Evolutionary conservation across 352 stramenopile species (phyloP).

Genomic region (Globisporangium emineosum): DNA sequence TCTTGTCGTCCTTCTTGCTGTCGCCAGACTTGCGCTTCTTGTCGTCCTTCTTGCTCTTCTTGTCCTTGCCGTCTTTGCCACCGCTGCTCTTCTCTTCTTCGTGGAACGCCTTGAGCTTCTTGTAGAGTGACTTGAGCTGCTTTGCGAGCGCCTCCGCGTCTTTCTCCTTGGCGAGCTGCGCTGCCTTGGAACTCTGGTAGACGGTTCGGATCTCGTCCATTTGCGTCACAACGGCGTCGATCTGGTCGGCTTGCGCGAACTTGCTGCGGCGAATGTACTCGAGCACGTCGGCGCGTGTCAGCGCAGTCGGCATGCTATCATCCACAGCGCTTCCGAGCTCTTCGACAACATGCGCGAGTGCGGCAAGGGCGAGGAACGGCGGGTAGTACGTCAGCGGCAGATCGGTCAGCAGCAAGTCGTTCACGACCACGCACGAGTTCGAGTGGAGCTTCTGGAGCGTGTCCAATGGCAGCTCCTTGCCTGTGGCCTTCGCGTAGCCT

Average conservation of each 20-base stretch:
- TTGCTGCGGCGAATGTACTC: conserved; percentile 72
- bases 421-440: conserved; percentile 65
- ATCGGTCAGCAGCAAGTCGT: conserved; percentile 77
- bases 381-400: conserved; percentile 63
- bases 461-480: conserved; percentile 56
- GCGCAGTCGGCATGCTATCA: conserved; percentile 20
- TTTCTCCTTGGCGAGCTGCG: conserved; percentile 29
- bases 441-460: conserved; percentile 78
- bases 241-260: conserved; percentile 52
- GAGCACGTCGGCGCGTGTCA: conserved; percentile 39
- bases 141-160: conserved; percentile 43
- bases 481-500: conserved; percentile 57
- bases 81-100: conserved; percentile 39
- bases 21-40: conserved; percentile 45
- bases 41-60: conserved; percentile 66
- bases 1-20: conserved; percentile 47
- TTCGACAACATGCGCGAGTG: conserved; percentile 51
- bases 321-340: conserved; percentile 35
- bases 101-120: conserved; percentile 86
- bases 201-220: conserved; percentile 35
- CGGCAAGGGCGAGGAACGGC: conserved; percentile 64
- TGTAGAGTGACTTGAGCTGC: conserved; percentile 82
- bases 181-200: conserved; percentile 33
- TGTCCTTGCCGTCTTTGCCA: conserved; percentile 41
- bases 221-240: conserved; percentile 31